Percentiles rank a stretch among this genome's conserved stretches.
Evolutionary conservation across 371 early-diverging fungal genomes (phyloP).

Genomic region (Funneliformis caledonium): DNA sequence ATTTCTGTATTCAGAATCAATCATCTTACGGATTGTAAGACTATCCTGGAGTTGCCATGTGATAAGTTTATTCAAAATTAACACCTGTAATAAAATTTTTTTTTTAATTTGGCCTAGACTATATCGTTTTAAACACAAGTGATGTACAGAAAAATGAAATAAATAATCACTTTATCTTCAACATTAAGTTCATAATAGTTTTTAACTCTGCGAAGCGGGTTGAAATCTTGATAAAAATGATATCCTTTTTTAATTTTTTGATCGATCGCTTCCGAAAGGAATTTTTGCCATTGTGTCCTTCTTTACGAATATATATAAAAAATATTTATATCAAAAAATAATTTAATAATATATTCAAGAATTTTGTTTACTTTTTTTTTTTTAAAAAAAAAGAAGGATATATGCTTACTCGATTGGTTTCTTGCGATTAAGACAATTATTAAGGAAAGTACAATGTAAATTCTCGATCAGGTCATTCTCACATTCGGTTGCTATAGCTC

Average conservation of each 20-base stretch:
- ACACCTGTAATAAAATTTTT: not conserved
- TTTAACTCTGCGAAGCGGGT: slow-evolving; percentile 30
- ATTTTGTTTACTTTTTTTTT: not conserved
- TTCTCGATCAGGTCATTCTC: slow-evolving; percentile 26
- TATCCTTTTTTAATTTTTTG: slow-evolving; percentile 27
- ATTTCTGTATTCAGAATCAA: slow-evolving; percentile 13
- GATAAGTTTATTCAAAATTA: slow-evolving; percentile 29
- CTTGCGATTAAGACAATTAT: slow-evolving; percentile 24
- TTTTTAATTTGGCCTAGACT: no score
- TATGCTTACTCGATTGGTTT: slow-evolving; percentile 22
- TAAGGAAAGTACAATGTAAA: slow-evolving; percentile 28
- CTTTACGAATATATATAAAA: not conserved
- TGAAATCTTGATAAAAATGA: slow-evolving; percentile 31
- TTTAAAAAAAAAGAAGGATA: not conserved
- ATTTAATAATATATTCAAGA: not conserved
- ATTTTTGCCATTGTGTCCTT: slow-evolving; percentile 20
- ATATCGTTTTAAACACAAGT: not conserved
- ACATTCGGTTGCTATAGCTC: not conserved
- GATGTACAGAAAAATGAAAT: not conserved
- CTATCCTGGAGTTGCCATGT: slow-evolving; percentile 35
- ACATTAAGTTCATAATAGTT: slow-evolving; percentile 33
- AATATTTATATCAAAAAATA: not conserved
- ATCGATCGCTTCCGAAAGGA: slow-evolving; percentile 32
- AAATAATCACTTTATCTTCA: slow-evolving; percentile 9
- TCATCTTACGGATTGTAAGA: slow-evolving; percentile 1